Evolutionary conservation across 345 rosid species (phyloP).

Genomic region (Triadica sebifera): DNA sequence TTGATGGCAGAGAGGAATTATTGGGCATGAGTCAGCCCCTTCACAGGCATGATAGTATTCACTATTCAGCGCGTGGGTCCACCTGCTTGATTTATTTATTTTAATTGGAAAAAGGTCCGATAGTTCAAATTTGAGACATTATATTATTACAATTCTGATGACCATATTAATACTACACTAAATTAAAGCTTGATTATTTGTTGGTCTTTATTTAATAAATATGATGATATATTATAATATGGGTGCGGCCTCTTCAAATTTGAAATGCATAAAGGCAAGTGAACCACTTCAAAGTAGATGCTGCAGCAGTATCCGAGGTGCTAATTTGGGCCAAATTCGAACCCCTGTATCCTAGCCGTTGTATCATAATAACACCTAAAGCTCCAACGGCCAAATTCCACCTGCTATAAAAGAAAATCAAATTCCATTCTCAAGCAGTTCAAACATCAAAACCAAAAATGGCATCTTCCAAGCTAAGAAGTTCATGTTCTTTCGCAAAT

Average conservation of each 20-base stretch:
- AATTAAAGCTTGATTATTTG: no score
- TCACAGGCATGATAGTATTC: no score
- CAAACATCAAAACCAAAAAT: conserved; percentile 6
- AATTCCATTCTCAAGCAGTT: neutral
- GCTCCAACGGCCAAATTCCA: conserved; percentile 28
- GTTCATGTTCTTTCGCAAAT: conserved; percentile 54
- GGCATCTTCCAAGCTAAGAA: conserved; percentile 43
- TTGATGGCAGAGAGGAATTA: no score
- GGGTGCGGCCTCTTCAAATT: neutral
- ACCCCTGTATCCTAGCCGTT: conserved; percentile 29
- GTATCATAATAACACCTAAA: neutral
- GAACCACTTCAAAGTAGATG: neutral
- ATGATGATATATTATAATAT: neutral
- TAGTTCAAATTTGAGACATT: no score
- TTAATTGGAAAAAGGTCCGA: no score
- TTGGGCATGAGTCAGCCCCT: no score
- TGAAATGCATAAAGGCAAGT: neutral
- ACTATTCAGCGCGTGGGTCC: no score
- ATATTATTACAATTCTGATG: no score
- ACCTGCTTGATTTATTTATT: no score
- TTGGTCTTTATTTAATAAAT: no score
- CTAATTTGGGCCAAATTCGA: neutral
- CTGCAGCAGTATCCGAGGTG: neutral
- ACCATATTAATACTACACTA: no score
- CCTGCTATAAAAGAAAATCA: conserved; percentile 7